These are phyloP conservation scores for Puccinia novopanici DNA, from an alignment of 1,284 basidiomycete species.

Conservation along the genomic window DNA sequence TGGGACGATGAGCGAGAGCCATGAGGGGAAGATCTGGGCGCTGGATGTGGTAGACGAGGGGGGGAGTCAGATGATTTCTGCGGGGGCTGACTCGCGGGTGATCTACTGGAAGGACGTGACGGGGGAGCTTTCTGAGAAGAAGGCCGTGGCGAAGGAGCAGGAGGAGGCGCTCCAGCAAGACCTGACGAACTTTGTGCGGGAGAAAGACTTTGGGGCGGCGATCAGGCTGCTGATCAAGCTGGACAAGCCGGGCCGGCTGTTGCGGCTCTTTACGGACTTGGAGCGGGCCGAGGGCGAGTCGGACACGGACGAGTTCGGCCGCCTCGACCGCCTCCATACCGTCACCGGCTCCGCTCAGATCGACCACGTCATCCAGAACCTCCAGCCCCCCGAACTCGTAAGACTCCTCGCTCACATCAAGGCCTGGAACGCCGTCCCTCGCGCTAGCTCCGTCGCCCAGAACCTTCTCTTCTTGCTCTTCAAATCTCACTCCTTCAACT, in stretches of 20 bases:
- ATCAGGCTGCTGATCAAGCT: conserved; percentile 87
- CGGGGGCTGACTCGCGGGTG: conserved; percentile 88
- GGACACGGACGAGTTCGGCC: background rate
- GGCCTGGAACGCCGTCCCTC: conserved; percentile 33
- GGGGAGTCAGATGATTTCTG: conserved; percentile 80
- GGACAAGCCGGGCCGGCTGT: conserved; percentile 85
- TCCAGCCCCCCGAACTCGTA: background rate
- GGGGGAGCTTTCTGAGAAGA: conserved; percentile 72
- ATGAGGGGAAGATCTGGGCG: conserved; percentile 76
- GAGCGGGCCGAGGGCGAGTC: conserved; percentile 48
- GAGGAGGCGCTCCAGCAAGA: conserved; percentile 89
- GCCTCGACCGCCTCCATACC: background rate
- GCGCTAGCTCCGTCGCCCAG: conserved; percentile 13
- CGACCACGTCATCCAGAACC: conserved; percentile 17
- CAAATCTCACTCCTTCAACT: conserved; percentile 6
- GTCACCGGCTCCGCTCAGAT: conserved; percentile 16
- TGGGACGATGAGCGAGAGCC: conserved; percentile 34
- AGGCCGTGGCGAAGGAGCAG: conserved; percentile 70
- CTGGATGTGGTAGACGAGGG: conserved; percentile 72
- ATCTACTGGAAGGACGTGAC: conserved; percentile 94
- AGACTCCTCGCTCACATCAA: conserved; percentile 26
- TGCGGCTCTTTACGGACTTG: conserved; percentile 73
- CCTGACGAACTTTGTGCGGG: conserved; percentile 81
- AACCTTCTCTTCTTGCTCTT: conserved; percentile 30
- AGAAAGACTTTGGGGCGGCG: conserved; percentile 87